These are phyloP conservation scores for Chrysopogon serrulatus DNA, from an alignment of 176 grass and related monocot species.

Conservation along the genomic window DNA sequence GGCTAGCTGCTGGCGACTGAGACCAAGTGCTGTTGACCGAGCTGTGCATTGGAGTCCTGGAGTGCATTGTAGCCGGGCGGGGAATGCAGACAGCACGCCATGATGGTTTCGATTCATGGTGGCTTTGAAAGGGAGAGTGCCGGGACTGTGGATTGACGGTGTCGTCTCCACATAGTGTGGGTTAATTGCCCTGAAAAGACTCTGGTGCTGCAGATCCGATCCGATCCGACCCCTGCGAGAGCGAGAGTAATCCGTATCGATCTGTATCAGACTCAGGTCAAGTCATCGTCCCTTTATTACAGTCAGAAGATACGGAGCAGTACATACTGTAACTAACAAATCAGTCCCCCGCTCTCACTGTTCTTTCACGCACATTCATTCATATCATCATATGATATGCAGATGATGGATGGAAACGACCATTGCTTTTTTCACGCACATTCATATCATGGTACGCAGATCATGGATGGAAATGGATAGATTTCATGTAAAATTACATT, in stretches of 20 bases:
- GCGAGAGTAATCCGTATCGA: neutral
- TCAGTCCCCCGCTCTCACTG: neutral
- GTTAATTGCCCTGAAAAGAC: neutral
- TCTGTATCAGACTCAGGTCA: neutral
- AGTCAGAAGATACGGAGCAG: too few relatives aligned
- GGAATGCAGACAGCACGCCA: neutral
- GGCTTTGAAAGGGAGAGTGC: conserved; percentile 18
- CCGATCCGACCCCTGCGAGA: too few relatives aligned
- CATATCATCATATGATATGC: too few relatives aligned
- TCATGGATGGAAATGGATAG: too few relatives aligned
- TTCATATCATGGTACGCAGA: too few relatives aligned
- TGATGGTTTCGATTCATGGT: conserved; percentile 9
- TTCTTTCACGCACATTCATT: neutral
- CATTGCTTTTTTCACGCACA: too few relatives aligned
- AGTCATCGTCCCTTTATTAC: conserved; percentile 2
- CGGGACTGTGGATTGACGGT: neutral
- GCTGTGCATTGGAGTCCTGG: neutral
- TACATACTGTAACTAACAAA: too few relatives aligned
- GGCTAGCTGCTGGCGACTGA: neutral
- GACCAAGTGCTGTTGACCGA: neutral
- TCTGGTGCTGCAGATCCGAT: neutral
- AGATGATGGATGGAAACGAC: too few relatives aligned
- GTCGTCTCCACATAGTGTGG: too few relatives aligned
- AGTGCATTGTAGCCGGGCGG: neutral
- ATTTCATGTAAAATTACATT: too few relatives aligned